phyloP scores from a whole-genome alignment of 805 yeast species.

The Ogataea sp. region DNA sequence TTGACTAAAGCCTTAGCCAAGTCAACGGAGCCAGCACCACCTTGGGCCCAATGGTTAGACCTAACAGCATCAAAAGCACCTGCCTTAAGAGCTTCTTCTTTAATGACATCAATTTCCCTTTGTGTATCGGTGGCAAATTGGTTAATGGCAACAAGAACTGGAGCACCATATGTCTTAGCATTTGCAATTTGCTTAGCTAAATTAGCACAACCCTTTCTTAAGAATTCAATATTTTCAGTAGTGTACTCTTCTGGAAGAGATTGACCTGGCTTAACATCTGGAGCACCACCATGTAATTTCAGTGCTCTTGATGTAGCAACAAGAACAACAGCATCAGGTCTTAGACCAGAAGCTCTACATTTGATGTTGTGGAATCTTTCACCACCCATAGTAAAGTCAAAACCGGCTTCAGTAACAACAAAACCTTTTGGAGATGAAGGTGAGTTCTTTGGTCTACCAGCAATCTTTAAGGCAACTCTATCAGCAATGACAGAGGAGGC shows the following conservation, averaged over 20 bases:
- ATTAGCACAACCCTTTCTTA: constrained; percentile 64
- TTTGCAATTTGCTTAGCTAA: constrained; percentile 70
- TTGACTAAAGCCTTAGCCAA: constrained; percentile 64
- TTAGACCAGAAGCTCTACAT: constrained; percentile 72
- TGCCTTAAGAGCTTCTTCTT: constrained; percentile 59
- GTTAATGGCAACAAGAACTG: constrained; percentile 78
- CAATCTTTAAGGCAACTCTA: constrained; percentile 70
- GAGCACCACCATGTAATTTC: constrained; percentile 85
- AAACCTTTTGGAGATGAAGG: constrained; percentile 45
- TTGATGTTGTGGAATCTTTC: constrained; percentile 79
- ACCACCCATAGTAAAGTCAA: constrained; percentile 90
- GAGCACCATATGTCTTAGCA: constrained; percentile 64
- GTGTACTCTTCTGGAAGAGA: constrained; percentile 67
- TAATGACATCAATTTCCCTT: constrained; percentile 61
- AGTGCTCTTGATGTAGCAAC: constrained; percentile 83
- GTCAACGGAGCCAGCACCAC: constrained; percentile 74
- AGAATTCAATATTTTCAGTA: constrained; percentile 62
- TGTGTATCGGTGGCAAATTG: constrained; percentile 68
- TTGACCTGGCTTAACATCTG: constrained; percentile 81
- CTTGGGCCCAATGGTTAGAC: constrained; percentile 82
- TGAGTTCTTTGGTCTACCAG: constrained; percentile 39
- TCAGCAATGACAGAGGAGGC: constrained; percentile 81
- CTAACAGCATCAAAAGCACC: constrained; percentile 77
- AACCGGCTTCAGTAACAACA: constrained; percentile 84
- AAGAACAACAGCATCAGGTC: constrained; percentile 70